Base-by-base conservation (phyloP, 176 grass and related monocot species). In the Hordeum marinum region DNA sequence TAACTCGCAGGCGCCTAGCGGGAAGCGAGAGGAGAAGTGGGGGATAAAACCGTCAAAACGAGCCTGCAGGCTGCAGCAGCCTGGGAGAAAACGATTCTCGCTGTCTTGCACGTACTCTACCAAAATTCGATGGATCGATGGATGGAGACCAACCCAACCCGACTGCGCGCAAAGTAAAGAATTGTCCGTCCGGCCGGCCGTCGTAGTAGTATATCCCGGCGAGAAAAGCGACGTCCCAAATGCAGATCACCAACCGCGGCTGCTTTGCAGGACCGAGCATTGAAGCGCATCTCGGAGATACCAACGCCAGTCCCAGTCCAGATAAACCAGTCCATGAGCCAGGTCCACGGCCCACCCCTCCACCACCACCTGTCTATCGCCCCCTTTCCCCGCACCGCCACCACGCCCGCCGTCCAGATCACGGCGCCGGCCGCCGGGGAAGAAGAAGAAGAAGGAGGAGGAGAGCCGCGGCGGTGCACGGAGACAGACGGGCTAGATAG, bases 331-430 rank as follows among this genome's bases (percentile, higher is more conserved):
- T 88, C 80, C 86, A 82, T 35, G 29, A 11, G 54, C 76, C 59
- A 66, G 88, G 72, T 73, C 79, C 84, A 86, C 78, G 29, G 65
- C 15, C 64, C 70, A 77, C 73, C n/a, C 57, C 60, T 66, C 80
- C 84, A 83, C 88, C 9, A 1, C 26, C 32, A 34, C 32, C 32
- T 34, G 32, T 34, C 58, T 75, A 84, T 68, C 84, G 18, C 42
- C 8, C 21, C 24, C 39, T 37, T 10, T 24, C 41, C 18, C 80
- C 86, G 8, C 54, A 57, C 20, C 54, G 6, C 54, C 20, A 68
- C 87, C 59, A 23, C 70, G 68, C 60, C 48, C 34, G 41, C 29
- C 50, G 62, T 57, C 54, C 54, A 62, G 76, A 78, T 36, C 55
- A 26, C 76, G 63, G 15, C 68, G 37, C 11, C 32, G 32, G 32